Evolutionary conservation across 2,329 filamentous ascomycete species (phyloP), one percentile per base, ranked within the genome.

Genomic region (Sarocladium oryzae): DNA sequence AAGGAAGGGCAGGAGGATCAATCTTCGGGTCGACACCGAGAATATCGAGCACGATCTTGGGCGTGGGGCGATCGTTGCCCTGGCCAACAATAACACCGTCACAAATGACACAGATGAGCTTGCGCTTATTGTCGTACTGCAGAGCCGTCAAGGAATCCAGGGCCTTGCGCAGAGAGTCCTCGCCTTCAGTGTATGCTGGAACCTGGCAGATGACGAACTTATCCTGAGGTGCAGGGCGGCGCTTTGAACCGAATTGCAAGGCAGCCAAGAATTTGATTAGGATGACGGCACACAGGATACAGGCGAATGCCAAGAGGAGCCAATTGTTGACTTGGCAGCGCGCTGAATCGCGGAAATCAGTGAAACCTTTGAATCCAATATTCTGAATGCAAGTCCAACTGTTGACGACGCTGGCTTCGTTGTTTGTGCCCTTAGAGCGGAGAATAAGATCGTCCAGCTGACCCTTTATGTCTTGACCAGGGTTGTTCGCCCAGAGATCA

Each of bases 201-300:
- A 99, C 90, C 68, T 96, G 90, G 69, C 93, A 97, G 58, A 99
- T 97, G 60, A 99, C 91, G 61, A 99, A 99, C 66, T 97, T 99
- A 69, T 99, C 93, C 68, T 97, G 93, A 33, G 90, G 87, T 5
- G 87, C 79, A 2, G 93, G 93, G 16, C 89, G 85, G 53, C 88
- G 82, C 73, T 96, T 96, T 4, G 90, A 90, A 41, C 92, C 91
- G 54, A 99, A 88, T 62, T 96, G 93, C 37, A 99, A 77, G 11
- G 93, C 93, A 50, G 93, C 84, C 62, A 99, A 67, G 72, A 99
- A 99, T 69, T 97, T 99, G 70, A 88, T 71, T 49, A 84, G 63
- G 56, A 97, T 91, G 55, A 96, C 88, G 1, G 78, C 55, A 63
- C 86, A 89, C 51, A 99, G 74, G 11, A 97, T 74, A 61, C 95